Conservation (phyloP, 1,284 basidiomycete species). For the Fomitopsis betulina region DNA sequence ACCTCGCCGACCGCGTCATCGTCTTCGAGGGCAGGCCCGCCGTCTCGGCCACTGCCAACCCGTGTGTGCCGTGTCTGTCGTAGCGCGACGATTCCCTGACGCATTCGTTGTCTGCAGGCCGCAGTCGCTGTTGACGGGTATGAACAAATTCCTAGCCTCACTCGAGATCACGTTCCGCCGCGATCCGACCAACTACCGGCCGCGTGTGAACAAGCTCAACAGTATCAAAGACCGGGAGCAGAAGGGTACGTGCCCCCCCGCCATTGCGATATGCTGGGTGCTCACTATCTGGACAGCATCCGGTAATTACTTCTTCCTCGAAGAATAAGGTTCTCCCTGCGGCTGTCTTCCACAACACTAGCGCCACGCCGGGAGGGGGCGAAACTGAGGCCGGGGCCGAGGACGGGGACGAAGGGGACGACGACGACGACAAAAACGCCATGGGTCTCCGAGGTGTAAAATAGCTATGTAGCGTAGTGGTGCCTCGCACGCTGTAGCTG, state of each 20-base stretch:
- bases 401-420: neutral
- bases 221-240: slow-evolving; percentile 95
- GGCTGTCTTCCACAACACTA: neutral
- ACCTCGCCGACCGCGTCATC: slow-evolving; percentile 95
- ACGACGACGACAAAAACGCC: slow-evolving; percentile 2
- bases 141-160: slow-evolving; percentile 91
- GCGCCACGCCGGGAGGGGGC: neutral
- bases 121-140: slow-evolving; percentile 79
- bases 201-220: slow-evolving; percentile 91
- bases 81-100: neutral
- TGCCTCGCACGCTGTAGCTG: neutral
- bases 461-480: slow-evolving; percentile 21
- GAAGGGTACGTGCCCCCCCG: slow-evolving; percentile 56
- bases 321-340: slow-evolving; percentile 43
- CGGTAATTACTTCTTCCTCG: slow-evolving; percentile 90
- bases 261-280: slow-evolving; percentile 2
- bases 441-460: slow-evolving; percentile 16
- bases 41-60: slow-evolving; percentile 77
- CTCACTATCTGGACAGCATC: slow-evolving; percentile 39
- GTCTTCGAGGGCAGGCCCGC: slow-evolving; percentile 90
- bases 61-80: slow-evolving; percentile 43
- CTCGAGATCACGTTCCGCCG: slow-evolving; percentile 95
- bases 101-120: slow-evolving; percentile 42
- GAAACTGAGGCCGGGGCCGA: neutral
- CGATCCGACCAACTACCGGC: slow-evolving; percentile 92